A percentile compares a stretch with the other conserved stretches of the same genome.
These are phyloP conservation scores for Candida boleticola DNA, from an alignment of 805 yeast species.

Conservation along the genomic window DNA sequence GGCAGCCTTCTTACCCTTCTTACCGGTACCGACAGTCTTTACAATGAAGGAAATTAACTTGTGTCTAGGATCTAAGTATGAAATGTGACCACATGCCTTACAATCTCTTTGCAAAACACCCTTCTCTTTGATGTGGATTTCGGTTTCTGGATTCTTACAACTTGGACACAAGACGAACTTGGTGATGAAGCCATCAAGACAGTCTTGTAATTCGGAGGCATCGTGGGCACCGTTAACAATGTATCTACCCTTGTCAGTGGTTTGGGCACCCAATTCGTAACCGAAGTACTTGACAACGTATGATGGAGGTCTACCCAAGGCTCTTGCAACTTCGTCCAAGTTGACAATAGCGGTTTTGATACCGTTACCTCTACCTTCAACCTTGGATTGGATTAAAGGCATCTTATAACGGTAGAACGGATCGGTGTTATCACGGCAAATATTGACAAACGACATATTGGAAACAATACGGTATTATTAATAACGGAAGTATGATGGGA, in stretches of 20 bases:
- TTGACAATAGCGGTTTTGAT: slow-evolving; percentile 93
- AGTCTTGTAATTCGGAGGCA: slow-evolving; percentile 85
- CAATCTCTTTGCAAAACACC: slow-evolving; percentile 85
- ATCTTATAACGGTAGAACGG: slow-evolving; percentile 99
- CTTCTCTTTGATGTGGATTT: slow-evolving; percentile 72
- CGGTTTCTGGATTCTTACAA: slow-evolving; percentile 98
- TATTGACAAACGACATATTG: slow-evolving; percentile 81
- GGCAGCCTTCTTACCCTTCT: slow-evolving; percentile 74
- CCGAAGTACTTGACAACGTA: slow-evolving; percentile 95
- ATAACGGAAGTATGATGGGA: neutral
- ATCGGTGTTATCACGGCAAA: slow-evolving; percentile 95
- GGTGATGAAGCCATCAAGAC: slow-evolving; percentile 88
- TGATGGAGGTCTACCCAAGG: slow-evolving; percentile 88
- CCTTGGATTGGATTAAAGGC: slow-evolving; percentile 97
- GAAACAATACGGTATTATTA: slow-evolving; percentile 1
- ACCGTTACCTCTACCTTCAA: slow-evolving; percentile 99
- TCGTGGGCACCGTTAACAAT: slow-evolving; percentile 95
- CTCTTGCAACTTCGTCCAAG: slow-evolving; percentile 89
- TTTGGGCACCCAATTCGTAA: slow-evolving; percentile 95
- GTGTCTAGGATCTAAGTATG: slow-evolving; percentile 80
- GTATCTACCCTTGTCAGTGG: slow-evolving; percentile 79
- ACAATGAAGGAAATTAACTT: slow-evolving; percentile 82
- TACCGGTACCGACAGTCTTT: slow-evolving; percentile 75
- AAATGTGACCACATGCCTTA: slow-evolving; percentile 95
- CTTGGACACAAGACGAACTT: slow-evolving; percentile 91